Conservation (phyloP, 1,284 basidiomycete genomes). For the Tylopilus orsonianus region DNA sequence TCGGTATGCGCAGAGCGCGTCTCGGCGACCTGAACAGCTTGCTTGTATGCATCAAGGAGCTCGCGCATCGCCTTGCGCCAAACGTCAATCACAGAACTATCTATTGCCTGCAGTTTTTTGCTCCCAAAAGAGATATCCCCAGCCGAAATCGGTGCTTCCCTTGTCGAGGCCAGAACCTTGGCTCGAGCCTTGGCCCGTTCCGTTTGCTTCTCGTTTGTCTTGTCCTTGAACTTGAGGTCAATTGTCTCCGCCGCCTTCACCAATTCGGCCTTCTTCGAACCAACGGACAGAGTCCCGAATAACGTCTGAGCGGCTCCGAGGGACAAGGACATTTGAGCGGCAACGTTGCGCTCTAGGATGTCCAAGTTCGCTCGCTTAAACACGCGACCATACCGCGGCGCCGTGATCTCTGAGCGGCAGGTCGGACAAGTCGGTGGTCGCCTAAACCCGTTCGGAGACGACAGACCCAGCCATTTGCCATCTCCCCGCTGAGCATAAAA, state of each 20-base stretch:
- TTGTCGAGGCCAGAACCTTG: constrained; percentile 8
- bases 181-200: constrained; percentile 11
- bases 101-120: constrained; percentile 30
- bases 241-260: constrained; percentile 8
- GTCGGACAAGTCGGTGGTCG: constrained; percentile 54
- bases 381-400: constrained; percentile 57
- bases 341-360: constrained; percentile 62
- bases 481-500: constrained; percentile 46
- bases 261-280: constrained; percentile 19
- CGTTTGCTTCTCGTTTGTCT: constrained; percentile 8
- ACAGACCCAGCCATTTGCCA: constrained; percentile 44
- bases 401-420: constrained; percentile 50
- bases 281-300: constrained; percentile 29
- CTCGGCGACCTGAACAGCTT: constrained; percentile 33
- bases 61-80: constrained; percentile 38
- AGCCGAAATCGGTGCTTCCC: constrained; percentile 17
- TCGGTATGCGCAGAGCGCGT: constrained; percentile 44
- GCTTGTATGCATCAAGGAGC: constrained; percentile 37
- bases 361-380: constrained; percentile 62
- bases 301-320: constrained; percentile 34
- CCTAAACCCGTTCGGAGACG: constrained; percentile 43
- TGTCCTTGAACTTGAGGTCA: constrained; percentile 25
- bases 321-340: constrained; percentile 47
- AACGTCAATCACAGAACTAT: constrained; percentile 27
- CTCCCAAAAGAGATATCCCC: constrained; percentile 23